Conservation (phyloP, 352 stramenopile genomes). For the Phytopythium chamaehyphon region DNA sequence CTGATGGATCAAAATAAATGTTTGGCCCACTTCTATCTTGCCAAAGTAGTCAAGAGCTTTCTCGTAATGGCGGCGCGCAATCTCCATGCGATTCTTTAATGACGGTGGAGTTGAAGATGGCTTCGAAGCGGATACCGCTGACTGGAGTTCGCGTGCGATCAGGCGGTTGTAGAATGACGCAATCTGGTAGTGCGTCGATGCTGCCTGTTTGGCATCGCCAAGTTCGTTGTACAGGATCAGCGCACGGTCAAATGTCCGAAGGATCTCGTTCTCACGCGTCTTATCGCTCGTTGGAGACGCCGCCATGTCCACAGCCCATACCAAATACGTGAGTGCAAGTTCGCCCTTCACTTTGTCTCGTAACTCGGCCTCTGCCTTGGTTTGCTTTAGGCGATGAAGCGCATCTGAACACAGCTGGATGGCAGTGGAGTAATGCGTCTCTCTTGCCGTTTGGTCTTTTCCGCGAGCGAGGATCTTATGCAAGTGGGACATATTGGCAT, state of each 20-base stretch:
- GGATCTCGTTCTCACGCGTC: slow-evolving; percentile 32
- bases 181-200: slow-evolving; percentile 84
- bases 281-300: slow-evolving; percentile 1
- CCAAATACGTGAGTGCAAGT: slow-evolving; percentile 72
- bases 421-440: slow-evolving; percentile 52
- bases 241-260: slow-evolving; percentile 68
- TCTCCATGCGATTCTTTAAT: slow-evolving; percentile 72
- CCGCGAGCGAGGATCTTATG: slow-evolving; percentile 82
- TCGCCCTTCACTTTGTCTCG: slow-evolving; percentile 77
- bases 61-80: slow-evolving; percentile 80
- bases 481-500: slow-evolving; percentile 75
- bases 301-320: slow-evolving; percentile 69
- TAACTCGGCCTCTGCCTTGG: slow-evolving; percentile 55
- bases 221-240: slow-evolving; percentile 75
- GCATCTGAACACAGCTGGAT: slow-evolving; percentile 66
- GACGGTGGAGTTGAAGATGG: slow-evolving; percentile 9
- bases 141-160: slow-evolving; percentile 40
- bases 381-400: slow-evolving; percentile 62
- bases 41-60: slow-evolving; percentile 81
- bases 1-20: slow-evolving; percentile 81
- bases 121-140: slow-evolving; percentile 1
- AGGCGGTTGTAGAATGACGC: slow-evolving; percentile 69
- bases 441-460: slow-evolving; percentile 24
- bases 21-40: slow-evolving; percentile 57
- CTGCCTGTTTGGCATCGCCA: slow-evolving; percentile 61